Base-by-base conservation (phyloP, 1,284 basidiomycete species). In the Apiotrichum siamense region DNA sequence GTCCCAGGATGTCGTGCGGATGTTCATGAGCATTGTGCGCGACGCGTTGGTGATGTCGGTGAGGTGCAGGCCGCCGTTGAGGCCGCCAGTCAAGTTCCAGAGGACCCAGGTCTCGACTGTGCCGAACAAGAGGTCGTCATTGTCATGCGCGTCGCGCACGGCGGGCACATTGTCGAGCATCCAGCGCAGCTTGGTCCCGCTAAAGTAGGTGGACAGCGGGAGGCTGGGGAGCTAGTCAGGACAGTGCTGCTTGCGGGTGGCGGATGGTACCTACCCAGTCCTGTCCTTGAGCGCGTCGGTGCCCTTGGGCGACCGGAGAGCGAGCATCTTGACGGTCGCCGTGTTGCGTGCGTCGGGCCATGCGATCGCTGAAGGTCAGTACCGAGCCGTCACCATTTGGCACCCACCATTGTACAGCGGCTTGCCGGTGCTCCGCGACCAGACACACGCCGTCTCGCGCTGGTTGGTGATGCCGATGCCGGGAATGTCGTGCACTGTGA, bases 21-120 rank as follows among this genome's bases (percentile, higher is more conserved):
- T 78, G 68, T 94, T 88, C 75, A 97, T 83, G 49, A 97, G 82
- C 50, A 98, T 84, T 0, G 94, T 97, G 41, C 94, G 86, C 2
- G 93, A 97, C 2, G 94, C 94, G 70, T 98, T 98, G 49, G 91
- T 91, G n/a, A 89, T 85, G 72, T 98, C 94, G 59, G 85, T 86
- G 58, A 96, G 83, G 75, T 97, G 92, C n/a, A 88, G 76, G 40
- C 83, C 82, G 40, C 72, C 71, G 32, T 78, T 78, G 2, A 76
- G 74, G 23, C 86, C 86, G 50, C 90, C 90, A 6, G 90, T 86
- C 18, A 94, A 78, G 72, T 92, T 89, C 87, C 92, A 57, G 38
- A 57, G 49, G 11, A 54, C 51, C 92, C 94, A 98, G 29, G 87
- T 90, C 74, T 98, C 96, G 50, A 98, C 85, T 0, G 96, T 98